phyloP scores from a whole-genome alignment of 441 rosid species.

The Euphorbia schlechtendalii region DNA sequence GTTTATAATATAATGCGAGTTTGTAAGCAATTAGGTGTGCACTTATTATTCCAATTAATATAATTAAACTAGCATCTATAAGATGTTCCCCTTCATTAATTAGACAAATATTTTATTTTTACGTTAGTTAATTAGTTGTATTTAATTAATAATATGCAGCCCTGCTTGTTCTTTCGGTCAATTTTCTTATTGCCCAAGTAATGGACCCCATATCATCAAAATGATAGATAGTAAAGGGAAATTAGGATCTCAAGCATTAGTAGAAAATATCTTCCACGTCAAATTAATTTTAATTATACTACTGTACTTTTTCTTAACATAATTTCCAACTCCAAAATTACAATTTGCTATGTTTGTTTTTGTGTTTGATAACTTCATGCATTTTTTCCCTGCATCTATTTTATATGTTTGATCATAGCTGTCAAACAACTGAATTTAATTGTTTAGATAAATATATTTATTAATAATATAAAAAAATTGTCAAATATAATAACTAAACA shows the following conservation, averaged over 20 bases:
- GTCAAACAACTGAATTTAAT: too few relatives aligned
- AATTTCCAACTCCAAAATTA: too few relatives aligned
- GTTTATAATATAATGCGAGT: neutral
- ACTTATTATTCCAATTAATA: neutral
- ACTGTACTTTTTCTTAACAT: too few relatives aligned
- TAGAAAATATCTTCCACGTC: neutral
- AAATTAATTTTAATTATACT: too few relatives aligned
- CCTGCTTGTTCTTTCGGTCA: neutral
- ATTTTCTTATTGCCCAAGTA: neutral
- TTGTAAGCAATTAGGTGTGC: neutral
- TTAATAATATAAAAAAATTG: too few relatives aligned
- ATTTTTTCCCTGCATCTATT: too few relatives aligned
- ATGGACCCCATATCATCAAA: neutral
- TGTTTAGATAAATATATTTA: too few relatives aligned
- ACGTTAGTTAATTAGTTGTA: neutral
- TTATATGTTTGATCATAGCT: too few relatives aligned
- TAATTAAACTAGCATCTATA: neutral
- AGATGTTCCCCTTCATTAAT: neutral
- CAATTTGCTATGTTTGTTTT: too few relatives aligned
- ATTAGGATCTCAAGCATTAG: neutral
- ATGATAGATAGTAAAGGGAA: neutral
- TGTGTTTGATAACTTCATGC: too few relatives aligned
- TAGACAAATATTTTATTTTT: neutral
- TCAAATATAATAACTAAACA: too few relatives aligned
- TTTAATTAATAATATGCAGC: neutral